Conservation (phyloP, 2,329 filamentous ascomycete species). For the Aspergillus novoparasiticus region DNA sequence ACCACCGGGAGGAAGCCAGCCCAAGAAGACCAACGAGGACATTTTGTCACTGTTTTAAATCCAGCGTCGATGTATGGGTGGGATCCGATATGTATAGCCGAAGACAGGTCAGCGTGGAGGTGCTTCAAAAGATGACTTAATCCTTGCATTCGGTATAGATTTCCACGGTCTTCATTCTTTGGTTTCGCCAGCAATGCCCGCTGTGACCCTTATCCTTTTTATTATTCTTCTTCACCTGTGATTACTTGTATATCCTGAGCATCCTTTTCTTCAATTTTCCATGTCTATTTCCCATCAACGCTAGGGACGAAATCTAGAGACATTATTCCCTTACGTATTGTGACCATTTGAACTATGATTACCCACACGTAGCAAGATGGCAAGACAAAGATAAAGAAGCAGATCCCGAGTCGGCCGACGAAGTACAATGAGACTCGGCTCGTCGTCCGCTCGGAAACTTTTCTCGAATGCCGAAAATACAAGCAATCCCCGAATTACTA, state of each 20-base stretch:
- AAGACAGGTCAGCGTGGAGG: not conserved
- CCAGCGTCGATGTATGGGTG: not conserved
- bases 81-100: not conserved
- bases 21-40: conserved; percentile 58
- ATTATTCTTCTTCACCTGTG: not conserved
- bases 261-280: not conserved
- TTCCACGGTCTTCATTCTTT: conserved; percentile 2
- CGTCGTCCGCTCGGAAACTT: not conserved
- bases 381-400: too few species aligned
- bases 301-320: not conserved
- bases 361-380: not conserved
- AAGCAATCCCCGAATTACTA: not conserved
- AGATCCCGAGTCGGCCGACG: not conserved
- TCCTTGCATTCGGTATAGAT: conserved; percentile 6
- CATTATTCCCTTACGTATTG: not conserved
- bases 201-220: not conserved
- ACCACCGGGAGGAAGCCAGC: conserved; percentile 25
- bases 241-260: conserved; percentile 13
- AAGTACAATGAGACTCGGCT: not conserved
- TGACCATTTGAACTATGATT: not conserved
- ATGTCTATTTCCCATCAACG: not conserved
- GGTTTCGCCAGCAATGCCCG: not conserved
- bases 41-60: conserved; percentile 57
- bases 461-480: not conserved
- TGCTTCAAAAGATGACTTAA: not conserved